Conservation (phyloP, 2,329 filamentous ascomycete species). For the Monosporascus sp. region DNA sequence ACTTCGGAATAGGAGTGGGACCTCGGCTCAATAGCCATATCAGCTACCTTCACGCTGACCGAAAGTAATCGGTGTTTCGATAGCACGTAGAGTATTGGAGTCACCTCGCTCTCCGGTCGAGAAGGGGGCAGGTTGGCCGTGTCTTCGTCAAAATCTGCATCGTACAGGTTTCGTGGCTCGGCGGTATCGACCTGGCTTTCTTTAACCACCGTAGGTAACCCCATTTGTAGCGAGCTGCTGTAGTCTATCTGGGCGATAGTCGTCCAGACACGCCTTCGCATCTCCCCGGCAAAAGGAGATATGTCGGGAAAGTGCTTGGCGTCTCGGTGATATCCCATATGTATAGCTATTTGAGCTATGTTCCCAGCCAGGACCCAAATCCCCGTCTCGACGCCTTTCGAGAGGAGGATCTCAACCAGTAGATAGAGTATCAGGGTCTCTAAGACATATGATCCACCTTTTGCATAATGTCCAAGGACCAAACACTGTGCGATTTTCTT, state of each 20-base stretch:
- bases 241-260: constrained; percentile 36
- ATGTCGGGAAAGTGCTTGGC: constrained; percentile 35
- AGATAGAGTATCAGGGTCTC: constrained; percentile 27
- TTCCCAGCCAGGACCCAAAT: constrained; percentile 31
- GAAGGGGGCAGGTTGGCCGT: constrained; percentile 32
- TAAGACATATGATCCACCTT: constrained; percentile 5
- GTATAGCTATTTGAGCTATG: constrained; percentile 26
- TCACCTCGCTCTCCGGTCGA: constrained; percentile 25
- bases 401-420: not conserved
- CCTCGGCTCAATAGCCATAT: constrained; percentile 12
- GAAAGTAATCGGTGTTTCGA: constrained; percentile 14
- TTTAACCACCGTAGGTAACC: constrained; percentile 36
- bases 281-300: constrained; percentile 37
- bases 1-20: constrained; percentile 13
- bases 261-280: constrained; percentile 39
- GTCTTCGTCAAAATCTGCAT: constrained; percentile 34
- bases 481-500: constrained; percentile 32
- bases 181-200: constrained; percentile 34
- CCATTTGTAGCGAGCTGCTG: constrained; percentile 36
- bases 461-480: constrained; percentile 2
- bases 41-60: constrained; percentile 10
- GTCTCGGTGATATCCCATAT: constrained; percentile 40
- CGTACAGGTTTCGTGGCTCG: constrained; percentile 38
- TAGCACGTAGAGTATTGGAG: constrained; percentile 18
- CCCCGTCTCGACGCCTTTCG: constrained; percentile 21